Percentiles rank a stretch among this genome's conserved stretches.
Conservation (phyloP, 768 basidiomycete genomes). For the Rhodotorula taiwanensis region DNA sequence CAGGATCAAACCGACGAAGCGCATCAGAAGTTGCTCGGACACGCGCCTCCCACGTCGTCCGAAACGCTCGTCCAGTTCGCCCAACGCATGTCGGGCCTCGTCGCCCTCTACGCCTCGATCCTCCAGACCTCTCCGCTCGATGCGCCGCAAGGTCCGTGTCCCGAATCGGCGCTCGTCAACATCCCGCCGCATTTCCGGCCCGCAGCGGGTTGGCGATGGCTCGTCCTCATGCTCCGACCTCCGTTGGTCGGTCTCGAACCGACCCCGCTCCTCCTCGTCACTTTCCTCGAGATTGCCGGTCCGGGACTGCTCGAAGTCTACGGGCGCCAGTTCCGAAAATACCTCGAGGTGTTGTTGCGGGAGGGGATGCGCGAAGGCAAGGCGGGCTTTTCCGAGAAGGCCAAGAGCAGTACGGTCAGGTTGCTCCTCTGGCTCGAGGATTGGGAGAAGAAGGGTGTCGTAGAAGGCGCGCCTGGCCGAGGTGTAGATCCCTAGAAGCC, state of each 20-base stretch:
- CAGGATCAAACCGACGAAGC: conserved; percentile 46
- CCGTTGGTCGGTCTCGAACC: conserved; percentile 37
- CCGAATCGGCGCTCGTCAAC: conserved; percentile 1
- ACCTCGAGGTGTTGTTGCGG: conserved; percentile 26
- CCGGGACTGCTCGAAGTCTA: conserved; percentile 19
- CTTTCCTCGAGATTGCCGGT: conserved; percentile 33
- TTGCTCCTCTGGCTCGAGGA: conserved; percentile 33
- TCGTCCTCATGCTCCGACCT: conserved; percentile 26
- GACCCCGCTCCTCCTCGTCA: conserved; percentile 31
- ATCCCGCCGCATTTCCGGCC: conserved; percentile 39
- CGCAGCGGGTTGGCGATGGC: conserved; percentile 34
- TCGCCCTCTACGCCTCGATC: conserved; percentile 30
- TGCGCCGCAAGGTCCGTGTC: conserved; percentile 20
- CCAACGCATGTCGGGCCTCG: conserved; percentile 28
- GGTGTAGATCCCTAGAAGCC: conserved; percentile 11
- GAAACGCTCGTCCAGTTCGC: conserved; percentile 29
- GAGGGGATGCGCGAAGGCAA: conserved; percentile 34
- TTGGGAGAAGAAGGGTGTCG: conserved; percentile 26
- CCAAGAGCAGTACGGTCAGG: conserved; percentile 23
- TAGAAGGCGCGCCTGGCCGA: neutral
- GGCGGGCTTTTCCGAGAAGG: conserved; percentile 32
- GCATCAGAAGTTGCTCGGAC: conserved; percentile 47
- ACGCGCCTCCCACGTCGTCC: conserved; percentile 17
- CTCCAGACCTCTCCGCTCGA: conserved; percentile 24
- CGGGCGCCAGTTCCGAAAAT: conserved; percentile 35